Percentiles rank a stretch among this genome's conserved stretches.
These are phyloP conservation scores for Anisodus tanguticus DNA, from an alignment of 257 asterid genomes.

Conservation along the genomic window DNA sequence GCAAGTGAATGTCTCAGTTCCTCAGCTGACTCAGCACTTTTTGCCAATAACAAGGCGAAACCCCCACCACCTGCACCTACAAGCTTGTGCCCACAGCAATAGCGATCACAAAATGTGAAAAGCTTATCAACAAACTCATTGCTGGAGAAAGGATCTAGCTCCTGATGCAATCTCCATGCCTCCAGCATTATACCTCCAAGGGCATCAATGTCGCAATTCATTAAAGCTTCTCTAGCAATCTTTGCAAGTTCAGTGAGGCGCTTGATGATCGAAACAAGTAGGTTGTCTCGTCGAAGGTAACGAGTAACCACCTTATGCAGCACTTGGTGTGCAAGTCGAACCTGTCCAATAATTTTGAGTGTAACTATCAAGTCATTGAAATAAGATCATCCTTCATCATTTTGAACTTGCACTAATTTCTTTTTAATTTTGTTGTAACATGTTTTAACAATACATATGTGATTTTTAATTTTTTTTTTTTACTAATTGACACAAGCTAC, in stretches of 20 bases:
- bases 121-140: conserved; percentile 79
- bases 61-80: conserved; percentile 99
- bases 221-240: conserved; percentile 85
- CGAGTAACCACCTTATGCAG: conserved; percentile 95
- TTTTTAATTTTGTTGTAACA: too few relatives aligned
- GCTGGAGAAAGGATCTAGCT: conserved; percentile 97
- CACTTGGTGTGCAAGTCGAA: conserved; percentile 90
- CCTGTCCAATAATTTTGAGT: conserved; percentile 42
- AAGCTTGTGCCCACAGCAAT: conserved; percentile 87
- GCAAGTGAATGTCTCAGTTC: conserved; percentile 52
- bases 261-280: conserved; percentile 86
- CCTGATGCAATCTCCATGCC: conserved; percentile 98
- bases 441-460: too few relatives aligned
- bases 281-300: conserved; percentile 84
- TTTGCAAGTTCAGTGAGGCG: conserved; percentile 88
- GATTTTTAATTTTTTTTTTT: too few relatives aligned
- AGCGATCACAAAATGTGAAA: conserved; percentile 63
- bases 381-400: too few relatives aligned
- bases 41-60: conserved; percentile 79
- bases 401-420: too few relatives aligned
- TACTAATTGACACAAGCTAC: too few relatives aligned
- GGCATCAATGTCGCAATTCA: conserved; percentile 79
- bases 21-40: conserved; percentile 65
- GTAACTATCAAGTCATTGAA: too few relatives aligned
- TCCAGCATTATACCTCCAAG: conserved; percentile 78